Evolutionary conservation across 306 rosid genomes (phyloP).

Genomic region (Prunus padus): DNA sequence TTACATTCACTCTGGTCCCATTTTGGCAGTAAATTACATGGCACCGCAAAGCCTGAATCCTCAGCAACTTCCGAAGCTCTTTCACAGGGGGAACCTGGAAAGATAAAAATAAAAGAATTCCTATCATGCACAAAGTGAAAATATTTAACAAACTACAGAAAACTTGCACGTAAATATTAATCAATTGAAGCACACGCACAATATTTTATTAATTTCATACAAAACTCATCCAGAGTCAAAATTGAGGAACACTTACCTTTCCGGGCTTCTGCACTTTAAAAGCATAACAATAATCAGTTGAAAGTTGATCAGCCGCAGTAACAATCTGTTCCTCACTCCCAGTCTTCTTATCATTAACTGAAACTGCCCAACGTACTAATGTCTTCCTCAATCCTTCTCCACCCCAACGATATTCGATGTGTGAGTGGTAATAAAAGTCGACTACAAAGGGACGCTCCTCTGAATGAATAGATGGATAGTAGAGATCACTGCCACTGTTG

Average conservation of each 20-base stretch:
- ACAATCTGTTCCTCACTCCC: constrained; percentile 52
- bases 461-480: constrained; percentile 77
- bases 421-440: constrained; percentile 98
- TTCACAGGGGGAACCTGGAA: constrained; percentile 76
- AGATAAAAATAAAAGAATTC: neutral
- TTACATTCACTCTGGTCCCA: constrained; percentile 79
- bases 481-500: constrained; percentile 97
- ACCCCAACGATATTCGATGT: constrained; percentile 95
- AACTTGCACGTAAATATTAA: too few species aligned
- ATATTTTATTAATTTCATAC: constrained; percentile 10
- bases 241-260: constrained; percentile 47
- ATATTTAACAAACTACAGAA: too few species aligned
- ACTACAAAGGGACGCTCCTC: constrained; percentile 82
- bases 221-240: constrained; percentile 20
- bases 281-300: constrained; percentile 92
- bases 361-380: constrained; percentile 80
- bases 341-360: constrained; percentile 57
- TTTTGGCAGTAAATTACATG: constrained; percentile 90
- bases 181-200: neutral
- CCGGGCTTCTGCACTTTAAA: constrained; percentile 70
- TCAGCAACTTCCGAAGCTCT: constrained; percentile 79
- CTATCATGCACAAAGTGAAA: neutral
- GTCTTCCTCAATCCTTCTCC: constrained; percentile 98
- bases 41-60: constrained; percentile 98
- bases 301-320: constrained; percentile 72